phyloP scores from a whole-genome alignment of 441 rosid genomes.

The Syzygium syzygioides region DNA sequence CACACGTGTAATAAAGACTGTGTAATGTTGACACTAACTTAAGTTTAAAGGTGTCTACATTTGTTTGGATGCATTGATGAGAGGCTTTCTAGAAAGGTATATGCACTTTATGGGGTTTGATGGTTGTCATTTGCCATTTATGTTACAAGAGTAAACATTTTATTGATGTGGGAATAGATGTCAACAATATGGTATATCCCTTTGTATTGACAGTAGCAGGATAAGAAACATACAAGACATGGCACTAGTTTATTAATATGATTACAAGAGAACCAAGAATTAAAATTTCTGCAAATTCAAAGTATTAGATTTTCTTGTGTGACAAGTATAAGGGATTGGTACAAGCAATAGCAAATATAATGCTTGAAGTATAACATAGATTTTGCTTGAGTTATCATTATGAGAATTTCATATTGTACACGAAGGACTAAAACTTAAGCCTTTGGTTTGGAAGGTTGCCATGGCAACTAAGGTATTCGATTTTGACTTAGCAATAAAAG shows the following conservation, averaged over 20 bases:
- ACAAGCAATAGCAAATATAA: not conserved
- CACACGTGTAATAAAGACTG: not conserved
- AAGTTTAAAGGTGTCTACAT: not conserved
- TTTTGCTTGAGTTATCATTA: not conserved
- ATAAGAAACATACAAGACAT: not conserved
- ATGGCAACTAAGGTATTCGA: too few relatives aligned
- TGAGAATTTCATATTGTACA: not conserved
- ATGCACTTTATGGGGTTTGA: not conserved
- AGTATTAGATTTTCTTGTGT: too few relatives aligned
- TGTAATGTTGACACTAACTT: too few relatives aligned
- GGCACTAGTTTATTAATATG: not conserved
- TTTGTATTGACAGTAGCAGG: not conserved
- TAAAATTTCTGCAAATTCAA: not conserved
- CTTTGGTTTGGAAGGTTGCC: too few relatives aligned
- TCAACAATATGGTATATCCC: too few relatives aligned
- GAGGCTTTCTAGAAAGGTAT: not conserved
- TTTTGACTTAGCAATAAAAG: too few relatives aligned
- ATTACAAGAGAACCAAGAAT: not conserved
- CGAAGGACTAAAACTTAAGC: too few relatives aligned
- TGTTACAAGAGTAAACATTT: not conserved
- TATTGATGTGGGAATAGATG: not conserved
- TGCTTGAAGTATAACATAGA: not conserved
- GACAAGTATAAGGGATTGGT: too few relatives aligned
- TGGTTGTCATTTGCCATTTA: not conserved
- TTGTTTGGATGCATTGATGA: too few relatives aligned